Evolutionary conservation across 441 rosid genomes (phyloP).

Genomic region (Adansonia grandidieri): DNA sequence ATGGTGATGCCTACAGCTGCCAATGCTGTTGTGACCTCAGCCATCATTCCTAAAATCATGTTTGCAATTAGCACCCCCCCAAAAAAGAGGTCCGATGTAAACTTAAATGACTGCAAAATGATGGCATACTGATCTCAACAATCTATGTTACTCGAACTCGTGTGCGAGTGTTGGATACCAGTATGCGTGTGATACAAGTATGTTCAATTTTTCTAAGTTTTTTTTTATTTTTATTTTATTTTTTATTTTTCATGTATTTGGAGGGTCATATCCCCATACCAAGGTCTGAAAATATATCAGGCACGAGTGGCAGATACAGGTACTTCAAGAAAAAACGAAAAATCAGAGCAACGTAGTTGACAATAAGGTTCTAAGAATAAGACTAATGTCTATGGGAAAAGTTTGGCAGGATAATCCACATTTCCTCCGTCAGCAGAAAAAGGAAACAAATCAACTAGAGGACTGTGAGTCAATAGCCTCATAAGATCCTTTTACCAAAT

Average conservation of each 20-base stretch:
- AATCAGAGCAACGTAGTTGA: background rate
- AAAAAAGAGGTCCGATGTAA: slow-evolving; percentile 9
- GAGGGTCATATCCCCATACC: background rate
- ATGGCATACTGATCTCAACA: background rate
- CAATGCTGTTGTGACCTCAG: slow-evolving; percentile 80
- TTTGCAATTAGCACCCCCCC: background rate
- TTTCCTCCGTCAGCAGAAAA: background rate
- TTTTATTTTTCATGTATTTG: background rate
- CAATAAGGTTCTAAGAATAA: background rate
- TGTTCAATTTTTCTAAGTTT: background rate
- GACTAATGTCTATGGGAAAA: background rate
- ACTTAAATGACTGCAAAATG: background rate
- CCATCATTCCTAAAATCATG: slow-evolving; percentile 73
- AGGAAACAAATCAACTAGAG: background rate
- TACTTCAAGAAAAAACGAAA: background rate
- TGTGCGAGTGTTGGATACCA: no score
- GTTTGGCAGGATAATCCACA: background rate
- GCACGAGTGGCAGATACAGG: background rate
- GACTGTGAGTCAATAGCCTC: background rate
- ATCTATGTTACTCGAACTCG: background rate
- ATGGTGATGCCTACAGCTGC: slow-evolving; percentile 68
- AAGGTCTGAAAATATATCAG: background rate
- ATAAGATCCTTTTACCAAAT: background rate
- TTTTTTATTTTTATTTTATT: background rate
- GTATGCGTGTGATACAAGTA: background rate